Conservation (phyloP, 148 eudicot species). For the Dysphania ambrosioides region DNA sequence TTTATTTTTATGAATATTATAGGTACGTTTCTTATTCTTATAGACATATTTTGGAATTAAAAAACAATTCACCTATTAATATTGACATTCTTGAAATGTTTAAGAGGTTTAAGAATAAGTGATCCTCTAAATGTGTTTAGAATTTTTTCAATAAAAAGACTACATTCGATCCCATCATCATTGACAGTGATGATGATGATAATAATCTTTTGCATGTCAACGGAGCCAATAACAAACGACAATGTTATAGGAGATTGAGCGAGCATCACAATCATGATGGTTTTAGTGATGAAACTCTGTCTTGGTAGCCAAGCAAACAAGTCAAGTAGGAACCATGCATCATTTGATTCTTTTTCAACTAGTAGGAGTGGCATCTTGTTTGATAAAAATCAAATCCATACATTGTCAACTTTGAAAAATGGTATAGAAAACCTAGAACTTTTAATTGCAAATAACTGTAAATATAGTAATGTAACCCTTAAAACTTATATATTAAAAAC, state of each 20-base stretch:
- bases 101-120: too few relatives aligned
- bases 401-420: constrained; percentile 1
- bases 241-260: background rate
- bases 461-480: too few relatives aligned
- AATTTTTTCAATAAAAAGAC: background rate
- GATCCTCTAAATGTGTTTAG: too few relatives aligned
- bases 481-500: too few relatives aligned
- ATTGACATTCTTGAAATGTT: too few relatives aligned
- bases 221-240: constrained; percentile 6
- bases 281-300: constrained; percentile 11
- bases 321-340: constrained; percentile 14
- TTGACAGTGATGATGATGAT: constrained; percentile 25
- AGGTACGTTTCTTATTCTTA: too few relatives aligned
- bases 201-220: background rate
- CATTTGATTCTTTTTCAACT: constrained; percentile 2
- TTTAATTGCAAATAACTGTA: too few relatives aligned
- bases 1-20: too few relatives aligned
- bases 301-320: background rate
- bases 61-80: too few relatives aligned
- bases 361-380: background rate
- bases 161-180: background rate
- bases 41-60: too few relatives aligned
- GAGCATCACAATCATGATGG: background rate
- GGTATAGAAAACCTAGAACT: constrained; percentile 5
- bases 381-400: background rate